Evolutionary conservation across 2,329 filamentous ascomycete genomes (phyloP).

Genomic region (Calonectria honghensis): DNA sequence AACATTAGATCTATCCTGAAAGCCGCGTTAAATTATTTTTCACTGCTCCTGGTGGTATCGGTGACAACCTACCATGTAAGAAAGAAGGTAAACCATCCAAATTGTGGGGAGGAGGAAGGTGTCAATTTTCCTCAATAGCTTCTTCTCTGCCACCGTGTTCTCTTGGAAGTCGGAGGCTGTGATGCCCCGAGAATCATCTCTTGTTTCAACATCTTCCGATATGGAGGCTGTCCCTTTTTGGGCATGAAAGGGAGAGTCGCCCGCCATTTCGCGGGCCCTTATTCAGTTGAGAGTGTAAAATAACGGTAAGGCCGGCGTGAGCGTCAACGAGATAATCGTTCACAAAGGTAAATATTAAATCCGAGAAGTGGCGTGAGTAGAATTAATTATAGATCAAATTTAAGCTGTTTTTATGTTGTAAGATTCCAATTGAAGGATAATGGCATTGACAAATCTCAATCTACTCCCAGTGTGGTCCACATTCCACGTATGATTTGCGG

Average conservation of each 20-base stretch:
- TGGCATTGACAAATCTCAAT: not conserved
- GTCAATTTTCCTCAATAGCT: not conserved
- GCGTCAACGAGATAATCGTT: not conserved
- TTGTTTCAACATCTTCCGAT: not conserved
- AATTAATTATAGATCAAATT: not conserved
- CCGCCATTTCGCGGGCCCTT: not conserved
- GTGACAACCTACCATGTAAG: not conserved
- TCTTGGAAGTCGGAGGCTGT: not conserved
- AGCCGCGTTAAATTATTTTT: not conserved
- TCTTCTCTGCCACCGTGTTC: not conserved
- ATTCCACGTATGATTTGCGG: not conserved
- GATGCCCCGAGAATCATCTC: not conserved
- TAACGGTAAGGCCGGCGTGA: not conserved
- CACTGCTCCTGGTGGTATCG: not conserved
- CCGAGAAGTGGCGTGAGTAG: not conserved
- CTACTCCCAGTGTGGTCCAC: not conserved
- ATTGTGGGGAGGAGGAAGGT: not conserved
- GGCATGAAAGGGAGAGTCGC: not conserved
- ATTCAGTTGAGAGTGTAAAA: not conserved
- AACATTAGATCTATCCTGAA: not conserved
- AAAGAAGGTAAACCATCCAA: constrained; percentile 3
- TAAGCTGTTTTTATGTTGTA: not conserved
- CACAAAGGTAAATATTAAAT: not conserved
- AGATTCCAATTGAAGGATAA: not conserved
- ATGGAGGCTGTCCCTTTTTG: not conserved